Evolutionary conservation across 768 basidiomycete species (phyloP).

Genomic region (Scleroderma bovista): DNA sequence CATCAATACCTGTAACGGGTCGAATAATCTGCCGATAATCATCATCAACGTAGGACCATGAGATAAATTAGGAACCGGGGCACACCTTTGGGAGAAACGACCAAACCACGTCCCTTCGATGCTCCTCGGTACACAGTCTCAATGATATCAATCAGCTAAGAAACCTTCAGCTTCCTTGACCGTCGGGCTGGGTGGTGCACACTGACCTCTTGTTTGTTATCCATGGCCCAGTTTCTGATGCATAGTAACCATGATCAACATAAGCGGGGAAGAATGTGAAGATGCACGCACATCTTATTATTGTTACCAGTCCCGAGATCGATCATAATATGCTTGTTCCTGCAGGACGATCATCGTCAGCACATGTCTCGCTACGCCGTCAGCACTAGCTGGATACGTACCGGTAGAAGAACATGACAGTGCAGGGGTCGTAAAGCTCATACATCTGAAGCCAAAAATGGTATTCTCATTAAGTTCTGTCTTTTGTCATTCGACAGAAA

Average conservation of each 20-base stretch:
- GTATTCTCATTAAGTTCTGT: background rate
- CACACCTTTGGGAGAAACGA: conserved; percentile 92
- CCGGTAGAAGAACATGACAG: conserved; percentile 99
- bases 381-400: conserved; percentile 32
- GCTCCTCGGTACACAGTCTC: conserved; percentile 98
- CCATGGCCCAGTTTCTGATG: conserved; percentile 96
- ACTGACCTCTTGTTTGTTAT: conserved; percentile 93
- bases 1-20: conserved; percentile 76
- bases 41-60: conserved; percentile 1
- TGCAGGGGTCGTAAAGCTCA: conserved; percentile 95
- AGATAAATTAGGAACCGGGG: background rate
- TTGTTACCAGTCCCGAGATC: conserved; percentile 99
- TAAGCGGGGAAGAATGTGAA: background rate
- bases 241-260: background rate
- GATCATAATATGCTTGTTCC: conserved; percentile 99
- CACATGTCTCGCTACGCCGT: background rate
- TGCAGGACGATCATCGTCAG: conserved; percentile 22
- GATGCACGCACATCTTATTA: conserved; percentile 84
- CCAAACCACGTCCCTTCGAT: conserved; percentile 95
- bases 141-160: conserved; percentile 91
- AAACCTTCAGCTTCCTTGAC: background rate
- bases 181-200: background rate
- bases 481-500: background rate
- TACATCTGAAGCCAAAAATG: conserved; percentile 70
- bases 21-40: conserved; percentile 56